phyloP scores from a whole-genome alignment of 495 filamentous ascomycete genomes.

The Penicillium chermesinum region DNA sequence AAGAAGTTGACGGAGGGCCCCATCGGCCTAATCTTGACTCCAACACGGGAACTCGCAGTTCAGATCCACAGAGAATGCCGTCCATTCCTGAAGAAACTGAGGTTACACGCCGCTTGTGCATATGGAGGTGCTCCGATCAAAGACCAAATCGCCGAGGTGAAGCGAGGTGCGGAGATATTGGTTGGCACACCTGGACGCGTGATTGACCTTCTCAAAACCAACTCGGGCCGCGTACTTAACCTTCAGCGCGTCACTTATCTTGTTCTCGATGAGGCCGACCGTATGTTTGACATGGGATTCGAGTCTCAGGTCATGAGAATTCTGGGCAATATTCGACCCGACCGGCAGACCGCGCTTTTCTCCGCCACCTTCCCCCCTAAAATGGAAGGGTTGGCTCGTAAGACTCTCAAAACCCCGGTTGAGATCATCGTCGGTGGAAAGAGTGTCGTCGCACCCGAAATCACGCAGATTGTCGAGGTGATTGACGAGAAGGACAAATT shows the following conservation, averaged over 20 bases:
- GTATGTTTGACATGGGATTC: slow-evolving; percentile 99
- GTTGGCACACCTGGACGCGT: slow-evolving; percentile 95
- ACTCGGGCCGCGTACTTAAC: slow-evolving; percentile 88
- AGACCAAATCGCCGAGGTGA: slow-evolving; percentile 94
- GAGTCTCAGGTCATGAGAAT: slow-evolving; percentile 98
- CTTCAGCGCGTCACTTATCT: slow-evolving; percentile 84
- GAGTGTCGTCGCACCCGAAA: slow-evolving; percentile 90
- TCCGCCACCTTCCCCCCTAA: slow-evolving; percentile 94
- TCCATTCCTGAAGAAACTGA: slow-evolving; percentile 84
- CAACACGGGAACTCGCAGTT: slow-evolving; percentile 88
- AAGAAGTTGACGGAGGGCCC: slow-evolving; percentile 88
- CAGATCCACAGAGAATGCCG: slow-evolving; percentile 94
- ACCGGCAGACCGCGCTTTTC: slow-evolving; percentile 91
- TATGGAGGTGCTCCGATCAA: slow-evolving; percentile 96
- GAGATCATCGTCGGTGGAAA: slow-evolving; percentile 90
- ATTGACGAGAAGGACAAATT: slow-evolving; percentile 81
- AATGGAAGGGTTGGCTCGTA: slow-evolving; percentile 87
- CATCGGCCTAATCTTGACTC: slow-evolving; percentile 83
- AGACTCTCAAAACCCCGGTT: slow-evolving; percentile 77
- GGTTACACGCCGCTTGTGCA: slow-evolving; percentile 88
- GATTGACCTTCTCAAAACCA: slow-evolving; percentile 91
- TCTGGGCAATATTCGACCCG: slow-evolving; percentile 79
- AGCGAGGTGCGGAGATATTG: slow-evolving; percentile 90
- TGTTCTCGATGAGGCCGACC: slow-evolving; percentile 94
- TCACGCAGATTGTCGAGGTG: slow-evolving; percentile 90